phyloP scores from a whole-genome alignment of 768 basidiomycete species.

The Candolleomyces eurysporus region DNA sequence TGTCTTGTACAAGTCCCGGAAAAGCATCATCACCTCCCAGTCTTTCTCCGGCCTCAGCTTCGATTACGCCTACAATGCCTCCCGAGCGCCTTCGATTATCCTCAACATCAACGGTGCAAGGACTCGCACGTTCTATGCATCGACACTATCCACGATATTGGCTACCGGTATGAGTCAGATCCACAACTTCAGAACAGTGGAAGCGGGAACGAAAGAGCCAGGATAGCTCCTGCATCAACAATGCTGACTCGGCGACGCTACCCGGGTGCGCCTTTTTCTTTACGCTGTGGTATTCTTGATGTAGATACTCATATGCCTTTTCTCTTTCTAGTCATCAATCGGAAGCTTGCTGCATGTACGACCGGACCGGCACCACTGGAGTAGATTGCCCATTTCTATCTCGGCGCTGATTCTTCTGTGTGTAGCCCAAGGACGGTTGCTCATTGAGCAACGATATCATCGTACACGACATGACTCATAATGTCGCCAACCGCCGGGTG shows the following conservation, averaged over 20 bases:
- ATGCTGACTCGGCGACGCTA: slow-evolving; percentile 42
- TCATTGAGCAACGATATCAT: slow-evolving; percentile 59
- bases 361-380: slow-evolving; percentile 21
- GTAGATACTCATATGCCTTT: neutral
- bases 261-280: slow-evolving; percentile 25
- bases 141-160: too few relatives aligned
- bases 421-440: slow-evolving; percentile 21
- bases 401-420: neutral
- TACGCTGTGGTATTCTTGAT: neutral
- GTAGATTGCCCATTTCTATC: neutral
- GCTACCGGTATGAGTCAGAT: slow-evolving; percentile 27
- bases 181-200: slow-evolving; percentile 58
- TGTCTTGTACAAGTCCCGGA: slow-evolving; percentile 24
- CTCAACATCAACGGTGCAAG: too few relatives aligned
- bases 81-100: too few relatives aligned
- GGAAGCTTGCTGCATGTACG: slow-evolving; percentile 29
- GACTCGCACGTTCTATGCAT: too few relatives aligned
- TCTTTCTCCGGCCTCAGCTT: too few relatives aligned
- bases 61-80: too few relatives aligned
- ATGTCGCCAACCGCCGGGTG: slow-evolving; percentile 47
- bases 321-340: slow-evolving; percentile 28
- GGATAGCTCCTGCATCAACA: slow-evolving; percentile 35
- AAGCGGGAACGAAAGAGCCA: slow-evolving; percentile 42
- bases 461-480: slow-evolving; percentile 47
- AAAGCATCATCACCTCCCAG: neutral